phyloP scores from a whole-genome alignment of 768 basidiomycete species.

The Floccularia luteovirens region DNA sequence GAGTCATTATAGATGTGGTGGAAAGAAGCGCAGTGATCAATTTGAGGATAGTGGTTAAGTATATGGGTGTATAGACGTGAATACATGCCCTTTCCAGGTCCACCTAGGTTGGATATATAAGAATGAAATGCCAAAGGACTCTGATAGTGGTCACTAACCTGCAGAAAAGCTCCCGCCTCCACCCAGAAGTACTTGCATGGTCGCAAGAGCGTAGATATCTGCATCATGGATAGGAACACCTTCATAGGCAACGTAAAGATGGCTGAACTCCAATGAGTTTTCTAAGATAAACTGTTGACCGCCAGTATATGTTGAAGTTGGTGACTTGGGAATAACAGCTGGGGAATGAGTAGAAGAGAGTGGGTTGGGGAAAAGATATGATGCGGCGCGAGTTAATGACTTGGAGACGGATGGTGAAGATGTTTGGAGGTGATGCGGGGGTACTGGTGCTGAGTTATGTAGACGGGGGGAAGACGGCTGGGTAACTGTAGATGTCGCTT shows the following conservation, averaged over 20 bases:
- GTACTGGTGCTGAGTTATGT: slow-evolving; percentile 24
- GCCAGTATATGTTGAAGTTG: slow-evolving; percentile 70
- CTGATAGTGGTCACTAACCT: slow-evolving; percentile 29
- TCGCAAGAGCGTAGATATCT: slow-evolving; percentile 89
- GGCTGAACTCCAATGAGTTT: slow-evolving; percentile 68
- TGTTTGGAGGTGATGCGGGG: slow-evolving; percentile 53
- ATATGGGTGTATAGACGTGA: slow-evolving; percentile 94
- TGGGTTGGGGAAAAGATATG: slow-evolving; percentile 55
- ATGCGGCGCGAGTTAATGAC: slow-evolving; percentile 71
- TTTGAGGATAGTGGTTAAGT: slow-evolving; percentile 86
- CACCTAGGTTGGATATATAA: slow-evolving; percentile 39
- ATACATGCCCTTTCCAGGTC: slow-evolving; percentile 99
- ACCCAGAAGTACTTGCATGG: slow-evolving; percentile 90
- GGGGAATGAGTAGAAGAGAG: slow-evolving; percentile 8
- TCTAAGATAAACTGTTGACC: slow-evolving; percentile 70
- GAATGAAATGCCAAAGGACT: neutral
- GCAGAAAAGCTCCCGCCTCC: slow-evolving; percentile 97
- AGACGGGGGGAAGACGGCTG: slow-evolving; percentile 16
- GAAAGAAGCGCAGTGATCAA: slow-evolving; percentile 95
- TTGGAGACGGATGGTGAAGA: slow-evolving; percentile 51
- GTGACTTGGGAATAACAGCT: slow-evolving; percentile 20
- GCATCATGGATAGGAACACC: slow-evolving; percentile 86
- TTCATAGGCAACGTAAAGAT: slow-evolving; percentile 90
- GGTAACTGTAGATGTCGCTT: slow-evolving; percentile 25
- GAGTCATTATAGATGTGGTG: slow-evolving; percentile 97